Evolutionary conservation across 768 basidiomycete species (phyloP).

Genomic region (Coprinopsis cinerea): DNA sequence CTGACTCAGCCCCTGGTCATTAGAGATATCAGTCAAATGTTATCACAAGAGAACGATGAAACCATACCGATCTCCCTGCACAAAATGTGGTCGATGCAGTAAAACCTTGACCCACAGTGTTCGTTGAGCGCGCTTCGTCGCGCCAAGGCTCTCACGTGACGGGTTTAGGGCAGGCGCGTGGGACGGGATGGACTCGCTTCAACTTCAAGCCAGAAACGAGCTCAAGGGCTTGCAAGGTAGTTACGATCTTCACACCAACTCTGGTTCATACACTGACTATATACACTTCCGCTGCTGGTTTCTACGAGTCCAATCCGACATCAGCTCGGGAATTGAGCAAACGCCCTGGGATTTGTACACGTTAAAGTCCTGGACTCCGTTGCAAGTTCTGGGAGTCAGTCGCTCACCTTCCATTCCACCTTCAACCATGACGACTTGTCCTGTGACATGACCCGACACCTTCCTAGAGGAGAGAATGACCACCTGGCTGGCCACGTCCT

Average conservation of each 20-base stretch:
- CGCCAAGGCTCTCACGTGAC: neutral
- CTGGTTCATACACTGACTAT: no score
- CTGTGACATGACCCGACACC: slow-evolving; percentile 66
- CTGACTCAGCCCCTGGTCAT: no score
- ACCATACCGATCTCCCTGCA: no score
- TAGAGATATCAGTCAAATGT: no score
- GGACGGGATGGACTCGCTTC: no score
- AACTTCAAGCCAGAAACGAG: no score
- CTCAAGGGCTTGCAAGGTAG: no score
- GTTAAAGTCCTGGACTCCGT: neutral
- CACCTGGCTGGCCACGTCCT: slow-evolving; percentile 63
- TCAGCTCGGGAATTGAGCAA: neutral
- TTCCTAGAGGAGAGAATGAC: slow-evolving; percentile 51
- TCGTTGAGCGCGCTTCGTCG: neutral
- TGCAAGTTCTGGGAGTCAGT: neutral
- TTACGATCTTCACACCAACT: no score
- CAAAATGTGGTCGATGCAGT: no score
- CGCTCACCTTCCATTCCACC: slow-evolving; percentile 73
- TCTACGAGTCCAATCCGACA: neutral
- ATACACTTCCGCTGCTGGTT: neutral
- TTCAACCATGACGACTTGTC: slow-evolving; percentile 63
- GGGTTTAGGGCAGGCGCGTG: neutral
- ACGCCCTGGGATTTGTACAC: neutral
- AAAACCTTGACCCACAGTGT: no score
- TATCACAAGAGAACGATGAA: no score